phyloP scores from a whole-genome alignment of 495 filamentous ascomycete genomes.

The Penicillium roqueforti region DNA sequence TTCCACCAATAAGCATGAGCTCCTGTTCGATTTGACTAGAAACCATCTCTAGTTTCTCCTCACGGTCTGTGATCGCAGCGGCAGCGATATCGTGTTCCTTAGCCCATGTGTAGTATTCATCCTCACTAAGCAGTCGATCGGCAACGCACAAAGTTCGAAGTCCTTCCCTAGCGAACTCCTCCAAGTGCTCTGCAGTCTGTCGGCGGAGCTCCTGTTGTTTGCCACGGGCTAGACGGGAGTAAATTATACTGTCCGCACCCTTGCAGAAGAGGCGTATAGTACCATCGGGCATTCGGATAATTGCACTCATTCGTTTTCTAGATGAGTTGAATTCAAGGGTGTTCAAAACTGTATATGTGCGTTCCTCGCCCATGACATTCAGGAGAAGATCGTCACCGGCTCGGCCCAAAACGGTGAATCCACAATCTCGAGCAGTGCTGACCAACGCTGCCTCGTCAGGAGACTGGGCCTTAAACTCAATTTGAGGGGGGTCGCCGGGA shows the following conservation, averaged over 20 bases:
- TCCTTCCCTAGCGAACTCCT: constrained; percentile 94
- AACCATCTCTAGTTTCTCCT: constrained; percentile 89
- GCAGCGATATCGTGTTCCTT: constrained; percentile 85
- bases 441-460: constrained; percentile 96
- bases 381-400: constrained; percentile 72
- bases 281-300: constrained; percentile 93
- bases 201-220: constrained; percentile 80
- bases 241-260: constrained; percentile 96
- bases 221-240: constrained; percentile 80
- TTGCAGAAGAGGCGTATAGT: constrained; percentile 94
- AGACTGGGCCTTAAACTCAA: constrained; percentile 95
- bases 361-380: constrained; percentile 82
- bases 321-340: constrained; percentile 97
- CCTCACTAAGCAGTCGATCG: constrained; percentile 74
- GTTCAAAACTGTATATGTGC: constrained; percentile 82
- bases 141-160: constrained; percentile 94
- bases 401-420: constrained; percentile 89
- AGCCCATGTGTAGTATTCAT: constrained; percentile 84
- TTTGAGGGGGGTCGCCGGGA: constrained; percentile 81
- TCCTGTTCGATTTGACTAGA: constrained; percentile 88
- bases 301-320: constrained; percentile 96
- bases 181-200: constrained; percentile 86
- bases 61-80: constrained; percentile 75
- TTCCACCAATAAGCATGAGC: constrained; percentile 85
- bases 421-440: constrained; percentile 89